phyloP scores from a whole-genome alignment of 208 protist species.

The Wallacemonas sp. region DNA sequence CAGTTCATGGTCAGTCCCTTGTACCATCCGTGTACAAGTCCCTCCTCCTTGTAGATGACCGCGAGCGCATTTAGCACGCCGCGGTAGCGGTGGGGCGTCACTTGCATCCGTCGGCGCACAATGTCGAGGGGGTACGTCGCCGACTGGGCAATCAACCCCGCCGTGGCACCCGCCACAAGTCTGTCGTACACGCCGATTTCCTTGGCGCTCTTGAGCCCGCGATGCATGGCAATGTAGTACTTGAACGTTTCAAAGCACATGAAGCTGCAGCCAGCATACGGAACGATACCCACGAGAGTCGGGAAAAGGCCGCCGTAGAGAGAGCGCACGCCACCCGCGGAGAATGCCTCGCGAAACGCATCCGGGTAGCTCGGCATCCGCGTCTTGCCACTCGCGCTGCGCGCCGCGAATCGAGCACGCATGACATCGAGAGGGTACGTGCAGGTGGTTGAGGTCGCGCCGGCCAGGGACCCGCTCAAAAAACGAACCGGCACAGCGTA shows the following conservation, averaged over 20 bases:
- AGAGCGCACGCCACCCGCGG: constrained; percentile 53
- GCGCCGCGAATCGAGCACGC: constrained; percentile 86
- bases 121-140: constrained; percentile 95
- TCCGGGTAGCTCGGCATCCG: constrained; percentile 72
- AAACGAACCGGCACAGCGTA: constrained; percentile 65
- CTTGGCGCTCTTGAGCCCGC: constrained; percentile 60
- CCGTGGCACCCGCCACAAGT: constrained; percentile 75
- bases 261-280: constrained; percentile 94
- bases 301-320: constrained; percentile 88
- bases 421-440: constrained; percentile 96
- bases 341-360: constrained; percentile 64
- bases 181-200: constrained; percentile 73
- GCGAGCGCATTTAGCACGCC: constrained; percentile 64
- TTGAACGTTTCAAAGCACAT: constrained; percentile 92
- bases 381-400: constrained; percentile 57
- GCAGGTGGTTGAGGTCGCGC: constrained; percentile 89
- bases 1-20: constrained; percentile 94
- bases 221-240: constrained; percentile 53
- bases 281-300: constrained; percentile 93
- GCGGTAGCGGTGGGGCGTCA: constrained; percentile 74
- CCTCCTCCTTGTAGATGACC: constrained; percentile 78
- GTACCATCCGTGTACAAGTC: constrained; percentile 80
- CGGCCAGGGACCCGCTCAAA: constrained; percentile 87
- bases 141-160: constrained; percentile 92
- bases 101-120: constrained; percentile 93